A percentile compares a stretch with the other conserved stretches of the same genome.
Evolutionary conservation across 1,284 basidiomycete genomes (phyloP).

Genomic region (Rhodotorula sp.): DNA sequence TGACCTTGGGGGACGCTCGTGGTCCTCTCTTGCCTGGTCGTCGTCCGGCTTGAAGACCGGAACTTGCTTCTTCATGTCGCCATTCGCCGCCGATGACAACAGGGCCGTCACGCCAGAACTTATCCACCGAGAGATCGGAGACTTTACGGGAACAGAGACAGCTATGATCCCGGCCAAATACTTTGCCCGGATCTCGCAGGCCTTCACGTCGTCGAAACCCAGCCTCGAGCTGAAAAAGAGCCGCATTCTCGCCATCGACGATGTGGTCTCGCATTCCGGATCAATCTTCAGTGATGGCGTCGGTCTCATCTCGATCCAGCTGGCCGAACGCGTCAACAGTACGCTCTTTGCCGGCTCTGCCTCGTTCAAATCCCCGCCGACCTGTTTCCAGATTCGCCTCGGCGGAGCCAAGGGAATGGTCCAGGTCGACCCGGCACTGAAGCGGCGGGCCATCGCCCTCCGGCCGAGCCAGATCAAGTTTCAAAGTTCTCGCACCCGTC

Average conservation of each 20-base stretch:
- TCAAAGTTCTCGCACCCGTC: constrained; percentile 57
- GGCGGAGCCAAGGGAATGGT: constrained; percentile 56
- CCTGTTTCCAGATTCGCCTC: constrained; percentile 16
- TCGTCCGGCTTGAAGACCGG: constrained; percentile 67
- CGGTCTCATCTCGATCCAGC: constrained; percentile 52
- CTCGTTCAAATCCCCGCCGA: constrained; percentile 2
- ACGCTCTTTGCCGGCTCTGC: constrained; percentile 27
- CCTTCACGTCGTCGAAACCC: constrained; percentile 47
- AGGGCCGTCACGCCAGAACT: constrained; percentile 22
- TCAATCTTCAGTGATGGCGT: constrained; percentile 56
- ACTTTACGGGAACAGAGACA: constrained; percentile 30
- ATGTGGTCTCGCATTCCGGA: constrained; percentile 51
- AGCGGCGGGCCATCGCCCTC: constrained; percentile 58
- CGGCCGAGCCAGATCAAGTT: constrained; percentile 75
- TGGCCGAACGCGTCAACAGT: constrained; percentile 50
- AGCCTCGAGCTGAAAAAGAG: constrained; percentile 59
- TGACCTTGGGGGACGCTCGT: constrained; percentile 63
- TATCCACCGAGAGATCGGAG: constrained; percentile 36
- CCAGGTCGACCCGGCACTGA: constrained; percentile 59
- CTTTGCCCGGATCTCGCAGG: constrained; percentile 41
- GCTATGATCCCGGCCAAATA: constrained; percentile 40
- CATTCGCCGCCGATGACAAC: constrained; percentile 52
- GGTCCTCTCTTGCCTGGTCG: constrained; percentile 73
- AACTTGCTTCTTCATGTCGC: constrained; percentile 70
- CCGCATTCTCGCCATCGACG: constrained; percentile 55